Evolutionary conservation across 2,329 filamentous ascomycete species (phyloP), one percentile per base, ranked within the genome.

Genomic region (Monilinia fructigena): DNA sequence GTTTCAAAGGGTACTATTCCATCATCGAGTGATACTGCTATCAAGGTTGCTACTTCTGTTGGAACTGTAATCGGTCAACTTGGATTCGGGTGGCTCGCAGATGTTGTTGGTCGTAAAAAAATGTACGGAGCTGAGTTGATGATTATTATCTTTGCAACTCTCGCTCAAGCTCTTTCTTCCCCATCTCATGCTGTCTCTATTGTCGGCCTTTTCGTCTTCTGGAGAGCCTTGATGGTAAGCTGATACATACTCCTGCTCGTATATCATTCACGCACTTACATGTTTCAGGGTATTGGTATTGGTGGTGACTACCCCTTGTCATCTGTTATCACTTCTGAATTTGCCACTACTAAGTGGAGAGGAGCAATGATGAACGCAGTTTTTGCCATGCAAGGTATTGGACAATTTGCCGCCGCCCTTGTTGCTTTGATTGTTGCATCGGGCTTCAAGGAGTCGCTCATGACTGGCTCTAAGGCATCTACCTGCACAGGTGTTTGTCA

Each of bases 351-450:
- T 63, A 92, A 89, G 78, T 93, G 90, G 87, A 82, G 91, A 77
- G 91, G 91, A 71, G 90, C 90, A 70, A 95, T 95, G 89, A 93
- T 96, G 88, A 90, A 86, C 45, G 83, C 90, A 20, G 91, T 95
- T 64, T 95, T 95, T 74, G 90, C 91, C 71, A 94, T 93, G 90
- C 91, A 96, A 77, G 91, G 91, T 70, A 84, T 95, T 62, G 91
- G 92, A 26, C 91, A 95, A 78, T 87, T 95, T 65, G 82, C 82
- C 35, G 91, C 89, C 59, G 90, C 90, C 56, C 85, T 94, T 40
- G 82, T 95, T 69, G 89, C 91, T 76, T 81, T 95, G 56, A 90
- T 93, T 73, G 84, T 90, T 66, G 90, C 89, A 0, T 80, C 87
- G 18, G 89, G 88, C 58, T 93, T 92, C 82, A 89, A 87, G 77